These are phyloP conservation scores for Daldinia loculata DNA, from an alignment of 495 filamentous ascomycete genomes.

Conservation along the genomic window DNA sequence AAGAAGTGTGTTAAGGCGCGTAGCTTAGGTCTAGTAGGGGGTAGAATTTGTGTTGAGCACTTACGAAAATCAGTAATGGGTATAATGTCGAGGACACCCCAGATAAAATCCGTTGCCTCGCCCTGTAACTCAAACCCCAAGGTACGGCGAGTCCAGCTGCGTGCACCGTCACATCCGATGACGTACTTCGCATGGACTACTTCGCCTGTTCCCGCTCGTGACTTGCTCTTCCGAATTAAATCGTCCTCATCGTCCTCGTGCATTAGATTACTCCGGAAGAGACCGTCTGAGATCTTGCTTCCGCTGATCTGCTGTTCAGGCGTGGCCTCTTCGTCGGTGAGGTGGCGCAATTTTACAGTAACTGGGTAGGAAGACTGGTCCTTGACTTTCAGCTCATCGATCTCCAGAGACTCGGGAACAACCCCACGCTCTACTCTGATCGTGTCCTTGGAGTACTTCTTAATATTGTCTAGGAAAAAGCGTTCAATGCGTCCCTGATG, in stretches of 20 bases:
- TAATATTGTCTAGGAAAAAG: slow-evolving; percentile 63
- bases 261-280: slow-evolving; percentile 60
- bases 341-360: slow-evolving; percentile 56
- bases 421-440: slow-evolving; percentile 62
- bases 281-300: slow-evolving; percentile 53
- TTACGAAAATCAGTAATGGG: slow-evolving; percentile 74
- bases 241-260: slow-evolving; percentile 64
- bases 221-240: slow-evolving; percentile 49
- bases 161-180: slow-evolving; percentile 75
- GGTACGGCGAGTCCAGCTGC: slow-evolving; percentile 66
- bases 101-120: slow-evolving; percentile 72
- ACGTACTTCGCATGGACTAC: slow-evolving; percentile 69
- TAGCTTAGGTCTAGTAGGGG: slow-evolving; percentile 52
- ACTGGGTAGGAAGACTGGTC: slow-evolving; percentile 64
- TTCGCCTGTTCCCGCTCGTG: slow-evolving; percentile 54
- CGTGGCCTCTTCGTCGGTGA: slow-evolving; percentile 57
- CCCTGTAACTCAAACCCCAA: slow-evolving; percentile 69
- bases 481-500: slow-evolving; percentile 66
- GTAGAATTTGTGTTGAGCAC: slow-evolving; percentile 47
- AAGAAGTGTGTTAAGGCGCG: slow-evolving; percentile 65
- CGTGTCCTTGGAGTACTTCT: slow-evolving; percentile 53
- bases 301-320: slow-evolving; percentile 50
- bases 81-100: slow-evolving; percentile 73
- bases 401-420: slow-evolving; percentile 54
- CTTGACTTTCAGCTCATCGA: slow-evolving; percentile 54